A percentile compares a stretch with the other conserved stretches of the same genome.
These are phyloP conservation scores for Blumeria hordei DNA, from an alignment of 2,329 filamentous ascomycete genomes.

Conservation along the genomic window DNA sequence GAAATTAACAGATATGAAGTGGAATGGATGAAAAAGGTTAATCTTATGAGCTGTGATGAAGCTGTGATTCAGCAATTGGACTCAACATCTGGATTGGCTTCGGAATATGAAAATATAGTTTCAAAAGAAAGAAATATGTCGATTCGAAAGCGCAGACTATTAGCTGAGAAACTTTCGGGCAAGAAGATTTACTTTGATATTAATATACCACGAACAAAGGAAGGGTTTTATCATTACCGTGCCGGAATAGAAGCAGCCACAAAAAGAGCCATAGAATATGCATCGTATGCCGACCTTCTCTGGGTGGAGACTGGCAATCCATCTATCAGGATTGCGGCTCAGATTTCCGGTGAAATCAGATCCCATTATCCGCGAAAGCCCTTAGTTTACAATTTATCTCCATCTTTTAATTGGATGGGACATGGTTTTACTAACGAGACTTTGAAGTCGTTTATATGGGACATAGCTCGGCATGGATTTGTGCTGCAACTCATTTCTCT, in stretches of 20 bases:
- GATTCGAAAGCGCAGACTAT: slow-evolving; percentile 47
- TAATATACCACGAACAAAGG: slow-evolving; percentile 77
- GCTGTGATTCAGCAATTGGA: slow-evolving; percentile 55
- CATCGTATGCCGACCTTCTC: slow-evolving; percentile 76
- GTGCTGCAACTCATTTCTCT: slow-evolving; percentile 43
- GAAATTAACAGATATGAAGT: slow-evolving; percentile 78
- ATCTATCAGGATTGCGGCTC: slow-evolving; percentile 48
- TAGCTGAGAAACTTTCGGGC: slow-evolving; percentile 44
- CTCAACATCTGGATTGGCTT: slow-evolving; percentile 35
- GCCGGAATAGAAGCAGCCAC: slow-evolving; percentile 69
- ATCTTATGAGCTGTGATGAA: slow-evolving; percentile 78
- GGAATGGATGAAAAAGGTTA: slow-evolving; percentile 66
- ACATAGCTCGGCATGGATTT: slow-evolving; percentile 72
- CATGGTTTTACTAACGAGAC: slow-evolving; percentile 72
- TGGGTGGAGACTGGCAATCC: slow-evolving; percentile 95
- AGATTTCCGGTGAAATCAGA: slow-evolving; percentile 57
- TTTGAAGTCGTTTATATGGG: slow-evolving; percentile 86
- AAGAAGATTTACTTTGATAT: slow-evolving; percentile 61
- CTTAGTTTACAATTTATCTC: slow-evolving; percentile 86
- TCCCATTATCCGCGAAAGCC: slow-evolving; percentile 51
- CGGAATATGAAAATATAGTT: slow-evolving; percentile 40
- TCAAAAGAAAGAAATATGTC: slow-evolving; percentile 46
- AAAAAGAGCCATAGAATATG: slow-evolving; percentile 80
- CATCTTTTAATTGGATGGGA: slow-evolving; percentile 96
- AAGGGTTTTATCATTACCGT: slow-evolving; percentile 81